A percentile compares a stretch with the other conserved stretches of the same genome.
phyloP scores from a whole-genome alignment of 2,329 filamentous ascomycete genomes.

The Fusarium sarcochroum region DNA sequence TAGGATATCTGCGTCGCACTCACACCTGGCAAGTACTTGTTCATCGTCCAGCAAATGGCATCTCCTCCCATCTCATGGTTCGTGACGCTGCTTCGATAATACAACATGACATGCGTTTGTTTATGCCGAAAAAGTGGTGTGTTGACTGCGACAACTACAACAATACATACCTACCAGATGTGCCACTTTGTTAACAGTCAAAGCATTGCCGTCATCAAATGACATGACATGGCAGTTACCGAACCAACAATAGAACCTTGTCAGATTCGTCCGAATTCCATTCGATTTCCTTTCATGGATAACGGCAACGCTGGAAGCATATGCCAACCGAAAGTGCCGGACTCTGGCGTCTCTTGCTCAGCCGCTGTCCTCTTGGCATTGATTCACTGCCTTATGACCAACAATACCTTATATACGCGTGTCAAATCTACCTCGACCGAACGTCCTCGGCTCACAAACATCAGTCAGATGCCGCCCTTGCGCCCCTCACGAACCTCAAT shows the following conservation, averaged over 20 bases:
- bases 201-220: neutral
- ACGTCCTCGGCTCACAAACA: slow-evolving; percentile 2
- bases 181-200: neutral
- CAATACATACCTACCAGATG: slow-evolving; percentile 1
- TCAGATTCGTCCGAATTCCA: neutral
- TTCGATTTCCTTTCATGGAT: neutral
- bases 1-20: slow-evolving; percentile 19
- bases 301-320: neutral
- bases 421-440: neutral
- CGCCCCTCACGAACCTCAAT: slow-evolving; percentile 14
- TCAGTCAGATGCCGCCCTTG: slow-evolving; percentile 27
- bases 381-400: slow-evolving; percentile 19
- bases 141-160: slow-evolving; percentile 8
- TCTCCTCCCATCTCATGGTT: slow-evolving; percentile 1
- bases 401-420: neutral
- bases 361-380: slow-evolving; percentile 27
- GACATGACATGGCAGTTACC: slow-evolving; percentile 4
- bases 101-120: slow-evolving; percentile 2
- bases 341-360: neutral
- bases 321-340: neutral
- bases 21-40: too few relatives aligned
- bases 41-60: neutral
- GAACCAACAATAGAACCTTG: neutral
- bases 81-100: slow-evolving; percentile 6
- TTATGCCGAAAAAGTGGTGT: slow-evolving; percentile 4